Evolutionary conservation across 352 stramenopile species (phyloP).

Genomic region (Plasmopara halstedii): DNA sequence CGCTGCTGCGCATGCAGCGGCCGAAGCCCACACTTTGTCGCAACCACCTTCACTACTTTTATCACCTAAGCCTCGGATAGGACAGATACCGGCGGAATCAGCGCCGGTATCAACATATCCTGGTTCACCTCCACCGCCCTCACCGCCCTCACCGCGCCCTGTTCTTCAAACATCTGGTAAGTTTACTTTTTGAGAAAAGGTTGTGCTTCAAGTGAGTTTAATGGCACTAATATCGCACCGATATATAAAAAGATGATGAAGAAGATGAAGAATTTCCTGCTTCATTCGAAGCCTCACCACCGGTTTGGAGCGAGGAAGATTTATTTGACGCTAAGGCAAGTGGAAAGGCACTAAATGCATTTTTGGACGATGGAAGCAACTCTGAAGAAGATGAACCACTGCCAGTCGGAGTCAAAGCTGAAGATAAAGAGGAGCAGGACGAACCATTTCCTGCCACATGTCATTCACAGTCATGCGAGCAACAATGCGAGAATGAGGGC

Average conservation of each 20-base stretch:
- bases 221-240: conserved; percentile 4
- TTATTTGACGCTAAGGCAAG: conserved; percentile 55
- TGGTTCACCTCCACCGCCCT: conserved; percentile 26
- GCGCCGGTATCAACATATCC: conserved; percentile 15
- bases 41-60: conserved; percentile 18
- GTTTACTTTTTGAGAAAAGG: too few species aligned
- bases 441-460: conserved; percentile 21
- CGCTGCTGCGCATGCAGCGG: conserved; percentile 14
- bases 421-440: conserved; percentile 22
- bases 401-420: conserved; percentile 21
- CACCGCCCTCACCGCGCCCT: conserved; percentile 25
- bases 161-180: conserved; percentile 4
- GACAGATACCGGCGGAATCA: conserved; percentile 3
- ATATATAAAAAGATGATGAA: conserved; percentile 41
- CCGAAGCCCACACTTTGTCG: conserved; percentile 9
- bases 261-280: conserved; percentile 71
- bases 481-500: background rate
- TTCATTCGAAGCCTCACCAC: conserved; percentile 30
- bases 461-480: background rate
- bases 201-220: too few species aligned
- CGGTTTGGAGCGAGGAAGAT: conserved; percentile 19
- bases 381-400: conserved; percentile 62
- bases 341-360: conserved; percentile 62
- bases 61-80: conserved; percentile 1
- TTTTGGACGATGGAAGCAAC: conserved; percentile 57